Base-by-base conservation (phyloP, 306 rosid genomes). In the Prunus dulcis region DNA sequence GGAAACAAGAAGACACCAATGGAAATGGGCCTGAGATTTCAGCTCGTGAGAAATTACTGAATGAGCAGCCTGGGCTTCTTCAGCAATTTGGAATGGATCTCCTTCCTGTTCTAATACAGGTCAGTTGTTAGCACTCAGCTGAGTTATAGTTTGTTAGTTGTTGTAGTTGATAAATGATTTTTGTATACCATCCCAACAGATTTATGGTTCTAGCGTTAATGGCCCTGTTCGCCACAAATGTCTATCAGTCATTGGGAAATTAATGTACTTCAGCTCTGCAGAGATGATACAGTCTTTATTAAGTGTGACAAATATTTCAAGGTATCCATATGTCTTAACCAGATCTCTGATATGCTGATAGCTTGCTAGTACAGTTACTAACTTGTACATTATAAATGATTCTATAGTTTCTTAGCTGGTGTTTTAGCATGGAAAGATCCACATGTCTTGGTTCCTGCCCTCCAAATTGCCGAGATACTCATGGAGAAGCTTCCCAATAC, bases 391-490 rank as follows among this genome's bases (percentile, higher is more conserved):
- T 66, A 25, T 58, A 50, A 71, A 71, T 83, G 84, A 66, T 88
- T 64, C 8, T 57, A 27, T 68, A 96, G 99, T 89, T 93, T 96
- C 79, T 78, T 96, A 86, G 98, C 99, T 43, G 98, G 99, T 43
- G 98, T 96, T 72, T 85, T 96, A 79, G 93, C 99, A 60, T 96
- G 98, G 93, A 96, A 96, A 87, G 99, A 96, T 86, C 96, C 99
- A 27, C 93, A 89, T 50, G 97, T 93, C 41, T 69, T 93, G 84
- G 79, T 91, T 71, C 99, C 99, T 69, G 92, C 99, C 58, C 91
- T 96, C 79, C 97, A 96, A 88, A 93, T 96, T 88, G 88, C 99
- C 22, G 98, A 92, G 75, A 87, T 96, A 86, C 98, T 96, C 67
- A 96, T 96, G 99, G 97, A 89, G 83, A 96, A 93, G 86, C 98